Percentiles rank a stretch among this genome's conserved stretches.
Conservation (phyloP, 257 asterid species). For the Henckelia pumila region DNA sequence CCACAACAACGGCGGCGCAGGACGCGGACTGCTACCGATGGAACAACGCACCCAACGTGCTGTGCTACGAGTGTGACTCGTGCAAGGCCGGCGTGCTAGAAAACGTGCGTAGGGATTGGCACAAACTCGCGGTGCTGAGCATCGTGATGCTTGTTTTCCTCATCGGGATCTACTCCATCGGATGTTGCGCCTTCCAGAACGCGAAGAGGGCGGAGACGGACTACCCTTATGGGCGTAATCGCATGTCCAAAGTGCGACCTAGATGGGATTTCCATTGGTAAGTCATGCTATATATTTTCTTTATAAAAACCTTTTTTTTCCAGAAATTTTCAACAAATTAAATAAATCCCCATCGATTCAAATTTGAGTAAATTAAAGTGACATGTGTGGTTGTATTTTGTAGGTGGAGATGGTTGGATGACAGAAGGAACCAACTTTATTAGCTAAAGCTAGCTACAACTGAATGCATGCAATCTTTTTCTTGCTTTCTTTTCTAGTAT, state of each 20-base stretch:
- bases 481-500: neutral
- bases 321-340: no score
- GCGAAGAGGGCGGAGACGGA: conserved; percentile 60
- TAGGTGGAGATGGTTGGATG: conserved; percentile 97
- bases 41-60: conserved; percentile 62
- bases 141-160: conserved; percentile 74
- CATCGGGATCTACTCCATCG: conserved; percentile 77
- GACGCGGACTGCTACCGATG: conserved; percentile 83
- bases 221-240: conserved; percentile 62
- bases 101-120: conserved; percentile 79
- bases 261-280: conserved; percentile 95
- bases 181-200: conserved; percentile 91
- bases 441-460: conserved; percentile 31
- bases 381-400: neutral
- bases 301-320: no score
- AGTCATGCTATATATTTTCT: no score
- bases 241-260: conserved; percentile 86
- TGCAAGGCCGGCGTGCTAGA: conserved; percentile 96
- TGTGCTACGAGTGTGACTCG: conserved; percentile 90
- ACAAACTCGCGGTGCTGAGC: conserved; percentile 76
- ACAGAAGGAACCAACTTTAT: conserved; percentile 76
- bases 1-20: conserved; percentile 40
- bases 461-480: no score
- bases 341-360: neutral
- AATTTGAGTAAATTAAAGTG: neutral